Evolutionary conservation across 73 alveolate species (phyloP).

Genomic region (Paramecium sexaurelia): DNA sequence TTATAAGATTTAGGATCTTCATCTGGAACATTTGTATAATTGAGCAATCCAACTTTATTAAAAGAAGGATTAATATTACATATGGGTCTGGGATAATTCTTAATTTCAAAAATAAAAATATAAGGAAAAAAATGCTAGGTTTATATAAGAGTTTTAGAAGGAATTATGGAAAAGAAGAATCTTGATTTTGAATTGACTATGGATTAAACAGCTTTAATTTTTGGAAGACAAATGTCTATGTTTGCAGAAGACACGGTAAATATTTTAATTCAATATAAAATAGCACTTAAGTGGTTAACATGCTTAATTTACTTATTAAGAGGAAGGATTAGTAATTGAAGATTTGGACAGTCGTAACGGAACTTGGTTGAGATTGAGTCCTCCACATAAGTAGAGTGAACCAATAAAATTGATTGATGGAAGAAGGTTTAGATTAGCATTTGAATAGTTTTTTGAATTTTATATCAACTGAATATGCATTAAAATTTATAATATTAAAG

Average conservation of each 20-base stretch:
- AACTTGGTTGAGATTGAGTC: conserved; percentile 15
- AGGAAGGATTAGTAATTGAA: conserved; percentile 19
- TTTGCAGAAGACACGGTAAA: background rate
- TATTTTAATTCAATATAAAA: background rate
- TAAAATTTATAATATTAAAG: background rate
- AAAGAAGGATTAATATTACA: background rate
- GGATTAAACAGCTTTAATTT: conserved; percentile 29
- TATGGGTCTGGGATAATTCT: background rate
- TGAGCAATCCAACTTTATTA: background rate
- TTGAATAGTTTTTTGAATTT: background rate
- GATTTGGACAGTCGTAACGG: conserved; percentile 9
- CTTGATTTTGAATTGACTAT: background rate
- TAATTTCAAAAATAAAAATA: background rate
- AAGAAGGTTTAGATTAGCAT: conserved; percentile 20
- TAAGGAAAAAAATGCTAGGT: background rate
- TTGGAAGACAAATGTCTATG: background rate
- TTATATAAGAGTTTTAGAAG: background rate
- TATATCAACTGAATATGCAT: background rate
- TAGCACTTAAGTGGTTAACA: conserved; percentile 14
- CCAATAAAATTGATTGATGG: background rate
- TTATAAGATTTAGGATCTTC: conserved; percentile 31
- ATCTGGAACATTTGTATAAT: background rate
- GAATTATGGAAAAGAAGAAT: background rate
- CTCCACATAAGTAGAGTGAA: background rate
- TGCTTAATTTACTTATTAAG: background rate